Evolutionary conservation across 2,329 filamentous ascomycete species (phyloP).

Genomic region (Aurifilum marmelostoma): DNA sequence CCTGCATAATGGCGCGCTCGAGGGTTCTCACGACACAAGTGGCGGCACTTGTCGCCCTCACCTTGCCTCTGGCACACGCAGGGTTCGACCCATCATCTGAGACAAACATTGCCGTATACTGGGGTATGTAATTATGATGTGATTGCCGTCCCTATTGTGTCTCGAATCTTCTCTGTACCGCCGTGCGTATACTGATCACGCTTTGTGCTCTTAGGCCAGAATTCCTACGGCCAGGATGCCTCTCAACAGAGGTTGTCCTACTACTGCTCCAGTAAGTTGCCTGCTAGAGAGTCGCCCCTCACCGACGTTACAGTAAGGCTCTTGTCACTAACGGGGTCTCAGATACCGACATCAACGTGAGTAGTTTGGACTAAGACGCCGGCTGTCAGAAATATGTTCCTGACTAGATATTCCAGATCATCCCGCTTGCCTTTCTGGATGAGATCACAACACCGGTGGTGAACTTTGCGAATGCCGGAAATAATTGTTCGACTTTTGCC

Average conservation of each 20-base stretch:
- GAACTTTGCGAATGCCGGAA: slow-evolving; percentile 68
- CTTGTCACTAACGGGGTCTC: neutral
- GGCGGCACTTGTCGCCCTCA: neutral
- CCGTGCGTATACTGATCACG: slow-evolving; percentile 1
- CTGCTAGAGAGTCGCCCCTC: neutral
- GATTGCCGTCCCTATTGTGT: neutral
- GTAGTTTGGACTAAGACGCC: slow-evolving; percentile 28
- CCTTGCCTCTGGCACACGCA: slow-evolving; percentile 40
- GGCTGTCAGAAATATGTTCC: slow-evolving; percentile 25
- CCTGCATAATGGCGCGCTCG: slow-evolving; percentile 13
- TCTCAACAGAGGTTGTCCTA: slow-evolving; percentile 58
- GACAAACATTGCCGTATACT: slow-evolving; percentile 67
- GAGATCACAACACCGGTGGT: slow-evolving; percentile 57
- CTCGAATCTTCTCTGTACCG: neutral
- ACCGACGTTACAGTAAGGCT: neutral
- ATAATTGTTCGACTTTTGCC: slow-evolving; percentile 61
- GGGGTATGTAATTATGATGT: slow-evolving; percentile 59
- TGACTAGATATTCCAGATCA: slow-evolving; percentile 47
- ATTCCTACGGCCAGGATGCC: slow-evolving; percentile 55
- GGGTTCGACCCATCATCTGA: slow-evolving; percentile 50
- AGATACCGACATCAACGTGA: slow-evolving; percentile 53
- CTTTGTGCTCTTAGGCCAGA: slow-evolving; percentile 51
- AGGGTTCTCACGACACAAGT: slow-evolving; percentile 1
- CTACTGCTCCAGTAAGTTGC: slow-evolving; percentile 62
- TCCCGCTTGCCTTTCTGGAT: slow-evolving; percentile 66